Evolutionary conservation across 176 grass and related monocot genomes (phyloP).

Genomic region (Elaeis guineensis): DNA sequence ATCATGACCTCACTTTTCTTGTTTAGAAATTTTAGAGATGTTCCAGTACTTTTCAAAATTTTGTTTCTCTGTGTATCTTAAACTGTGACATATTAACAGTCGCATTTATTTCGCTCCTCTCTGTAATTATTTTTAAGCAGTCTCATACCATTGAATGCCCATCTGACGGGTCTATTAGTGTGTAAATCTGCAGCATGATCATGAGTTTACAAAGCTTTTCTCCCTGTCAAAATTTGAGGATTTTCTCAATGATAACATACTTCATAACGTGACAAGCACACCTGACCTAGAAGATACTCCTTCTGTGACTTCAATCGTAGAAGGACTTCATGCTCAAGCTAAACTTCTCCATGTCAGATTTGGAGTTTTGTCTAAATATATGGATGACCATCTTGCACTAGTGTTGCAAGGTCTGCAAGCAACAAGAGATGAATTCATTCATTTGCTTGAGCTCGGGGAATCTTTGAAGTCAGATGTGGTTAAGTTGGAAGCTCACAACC

Average conservation of each 20-base stretch:
- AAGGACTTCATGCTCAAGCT: conserved; percentile 41
- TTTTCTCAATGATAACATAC: conserved; percentile 48
- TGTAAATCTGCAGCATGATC: conserved; percentile 44
- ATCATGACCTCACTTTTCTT: too few relatives aligned
- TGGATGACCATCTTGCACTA: conserved; percentile 42
- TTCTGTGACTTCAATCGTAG: conserved; percentile 50
- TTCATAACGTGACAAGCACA: conserved; percentile 24
- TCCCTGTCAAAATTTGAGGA: conserved; percentile 48
- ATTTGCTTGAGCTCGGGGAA: conserved; percentile 48
- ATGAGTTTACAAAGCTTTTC: conserved; percentile 35
- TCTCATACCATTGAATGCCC: too few relatives aligned
- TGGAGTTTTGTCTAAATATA: conserved; percentile 53
- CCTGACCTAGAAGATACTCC: conserved; percentile 32
- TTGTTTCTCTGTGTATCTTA: too few relatives aligned
- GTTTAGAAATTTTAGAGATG: too few relatives aligned
- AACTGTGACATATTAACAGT: too few relatives aligned
- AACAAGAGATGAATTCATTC: conserved; percentile 42
- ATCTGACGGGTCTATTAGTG: not conserved
- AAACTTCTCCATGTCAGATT: conserved; percentile 35
- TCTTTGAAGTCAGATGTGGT: conserved; percentile 57
- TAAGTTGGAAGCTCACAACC: conserved; percentile 41
- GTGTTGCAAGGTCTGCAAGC: conserved; percentile 45
- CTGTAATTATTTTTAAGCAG: too few relatives aligned
- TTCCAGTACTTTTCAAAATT: too few relatives aligned
- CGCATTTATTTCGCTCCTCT: too few relatives aligned